Evolutionary conservation across 768 basidiomycete species (phyloP).

Genomic region (Mycena galopus): DNA sequence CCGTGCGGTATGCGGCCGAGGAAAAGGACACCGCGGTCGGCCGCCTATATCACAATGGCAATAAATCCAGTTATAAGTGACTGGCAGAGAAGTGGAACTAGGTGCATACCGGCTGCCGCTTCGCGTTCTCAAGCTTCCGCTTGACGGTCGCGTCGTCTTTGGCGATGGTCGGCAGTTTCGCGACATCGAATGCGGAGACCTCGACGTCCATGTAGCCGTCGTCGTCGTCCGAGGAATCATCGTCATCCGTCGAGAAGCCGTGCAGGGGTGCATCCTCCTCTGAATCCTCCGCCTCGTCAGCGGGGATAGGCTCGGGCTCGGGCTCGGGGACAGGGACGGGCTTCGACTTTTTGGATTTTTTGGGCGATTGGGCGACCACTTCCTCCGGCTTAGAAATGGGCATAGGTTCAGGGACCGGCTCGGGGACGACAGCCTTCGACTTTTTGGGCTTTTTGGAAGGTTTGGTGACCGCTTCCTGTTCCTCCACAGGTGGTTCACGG

Average conservation of each 20-base stretch:
- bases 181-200: slow-evolving; percentile 70
- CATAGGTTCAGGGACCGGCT: slow-evolving; percentile 4
- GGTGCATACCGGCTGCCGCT: slow-evolving; percentile 72
- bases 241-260: slow-evolving; percentile 84
- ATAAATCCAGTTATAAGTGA: slow-evolving; percentile 22
- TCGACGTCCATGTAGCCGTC: slow-evolving; percentile 66
- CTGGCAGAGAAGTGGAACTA: background rate
- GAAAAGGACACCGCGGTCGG: slow-evolving; percentile 87
- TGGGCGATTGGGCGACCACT: slow-evolving; percentile 23
- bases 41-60: slow-evolving; percentile 47
- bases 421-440: slow-evolving; percentile 34
- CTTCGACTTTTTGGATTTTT: slow-evolving; percentile 24
- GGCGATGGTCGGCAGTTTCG: slow-evolving; percentile 84
- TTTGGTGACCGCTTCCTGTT: slow-evolving; percentile 44
- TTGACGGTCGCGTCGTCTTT: slow-evolving; percentile 90
- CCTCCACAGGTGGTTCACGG: slow-evolving; percentile 9
- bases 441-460: slow-evolving; percentile 28
- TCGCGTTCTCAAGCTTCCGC: slow-evolving; percentile 69
- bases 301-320: slow-evolving; percentile 7
- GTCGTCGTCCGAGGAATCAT: slow-evolving; percentile 83
- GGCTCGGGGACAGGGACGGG: background rate
- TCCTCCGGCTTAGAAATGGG: slow-evolving; percentile 42
- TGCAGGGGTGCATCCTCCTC: slow-evolving; percentile 64
- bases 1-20: slow-evolving; percentile 95
- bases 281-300: slow-evolving; percentile 26